phyloP scores from a whole-genome alignment of 2,329 filamentous ascomycete genomes.

The Harringtonia lauricola region DNA sequence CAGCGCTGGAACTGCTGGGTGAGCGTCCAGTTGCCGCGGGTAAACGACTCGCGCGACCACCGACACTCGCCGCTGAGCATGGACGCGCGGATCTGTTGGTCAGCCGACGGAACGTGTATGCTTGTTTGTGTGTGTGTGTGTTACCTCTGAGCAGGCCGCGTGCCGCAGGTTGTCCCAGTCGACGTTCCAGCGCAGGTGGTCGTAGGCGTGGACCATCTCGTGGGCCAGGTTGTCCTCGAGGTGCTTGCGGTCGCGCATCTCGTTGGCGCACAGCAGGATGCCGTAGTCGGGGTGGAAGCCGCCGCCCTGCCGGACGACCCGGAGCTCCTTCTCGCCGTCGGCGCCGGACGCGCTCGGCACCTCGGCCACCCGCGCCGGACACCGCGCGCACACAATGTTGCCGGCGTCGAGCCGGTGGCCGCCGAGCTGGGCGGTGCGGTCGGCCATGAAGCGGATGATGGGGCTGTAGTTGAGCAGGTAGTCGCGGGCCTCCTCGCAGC shows the following conservation, averaged over 20 bases:
- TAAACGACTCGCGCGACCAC: constrained; percentile 78
- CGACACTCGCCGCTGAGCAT: constrained; percentile 91
- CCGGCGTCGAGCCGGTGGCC: constrained; percentile 53
- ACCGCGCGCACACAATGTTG: constrained; percentile 78
- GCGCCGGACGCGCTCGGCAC: constrained; percentile 26
- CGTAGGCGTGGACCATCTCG: constrained; percentile 97
- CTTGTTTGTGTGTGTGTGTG: no score
- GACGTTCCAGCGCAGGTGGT: constrained; percentile 84
- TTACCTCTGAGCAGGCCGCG: constrained; percentile 91
- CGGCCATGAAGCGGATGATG: constrained; percentile 73
- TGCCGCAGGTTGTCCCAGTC: constrained; percentile 74
- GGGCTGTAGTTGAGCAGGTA: constrained; percentile 80
- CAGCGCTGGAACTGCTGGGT: constrained; percentile 92
- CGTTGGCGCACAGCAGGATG: constrained; percentile 87
- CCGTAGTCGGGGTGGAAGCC: constrained; percentile 82
- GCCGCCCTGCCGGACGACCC: constrained; percentile 56
- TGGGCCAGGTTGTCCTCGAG: constrained; percentile 91
- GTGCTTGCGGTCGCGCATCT: constrained; percentile 68
- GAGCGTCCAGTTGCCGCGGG: constrained; percentile 73
- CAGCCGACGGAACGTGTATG: background rate
- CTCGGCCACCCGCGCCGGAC: constrained; percentile 46
- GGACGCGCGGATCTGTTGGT: constrained; percentile 69
- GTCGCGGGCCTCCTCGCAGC: constrained; percentile 72
- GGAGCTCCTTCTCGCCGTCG: constrained; percentile 11
- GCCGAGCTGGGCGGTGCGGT: constrained; percentile 70